phyloP scores from a whole-genome alignment of 2,329 filamentous ascomycete species.

The Emericellopsis cladophorae region DNA sequence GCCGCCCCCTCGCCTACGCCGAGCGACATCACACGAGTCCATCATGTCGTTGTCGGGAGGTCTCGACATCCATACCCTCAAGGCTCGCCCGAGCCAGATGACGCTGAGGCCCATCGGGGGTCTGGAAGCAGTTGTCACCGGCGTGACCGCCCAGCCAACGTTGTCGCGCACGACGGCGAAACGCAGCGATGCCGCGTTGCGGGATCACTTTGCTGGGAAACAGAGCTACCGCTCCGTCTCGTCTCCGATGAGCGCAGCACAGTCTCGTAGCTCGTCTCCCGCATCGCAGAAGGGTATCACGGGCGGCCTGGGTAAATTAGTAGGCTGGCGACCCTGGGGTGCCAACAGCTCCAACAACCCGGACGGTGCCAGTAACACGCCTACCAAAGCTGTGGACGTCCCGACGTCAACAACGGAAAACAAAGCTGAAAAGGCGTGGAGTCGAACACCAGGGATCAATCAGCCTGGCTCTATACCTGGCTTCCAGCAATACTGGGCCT shows the following conservation, averaged over 20 bases:
- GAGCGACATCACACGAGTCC: constrained; percentile 71
- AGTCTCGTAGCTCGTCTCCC: constrained; percentile 11
- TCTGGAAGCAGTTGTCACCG: constrained; percentile 42
- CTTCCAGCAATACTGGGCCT: constrained; percentile 45
- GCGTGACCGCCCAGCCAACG: constrained; percentile 48
- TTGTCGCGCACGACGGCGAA: constrained; percentile 31
- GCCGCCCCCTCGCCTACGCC: constrained; percentile 40
- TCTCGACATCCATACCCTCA: constrained; percentile 79
- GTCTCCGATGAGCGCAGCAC: constrained; percentile 14
- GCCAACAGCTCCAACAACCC: not conserved
- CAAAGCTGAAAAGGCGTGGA: constrained; percentile 20
- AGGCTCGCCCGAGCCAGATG: constrained; percentile 63
- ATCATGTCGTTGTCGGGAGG: constrained; percentile 78
- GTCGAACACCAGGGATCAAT: constrained; percentile 61
- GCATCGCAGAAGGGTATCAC: constrained; percentile 8
- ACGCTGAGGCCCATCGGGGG: constrained; percentile 41
- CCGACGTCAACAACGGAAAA: constrained; percentile 1
- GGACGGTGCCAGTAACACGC: not conserved
- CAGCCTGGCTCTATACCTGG: constrained; percentile 64
- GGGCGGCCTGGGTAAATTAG: constrained; percentile 26
- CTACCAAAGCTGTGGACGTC: not conserved
- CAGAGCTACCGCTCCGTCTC: constrained; percentile 19
- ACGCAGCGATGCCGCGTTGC: constrained; percentile 41
- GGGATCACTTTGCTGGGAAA: constrained; percentile 36
- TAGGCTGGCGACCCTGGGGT: constrained; percentile 36